Percentiles rank a stretch among this genome's conserved stretches.
phyloP scores from a whole-genome alignment of 2,329 filamentous ascomycete genomes.

The Tolypocladium tundrense region DNA sequence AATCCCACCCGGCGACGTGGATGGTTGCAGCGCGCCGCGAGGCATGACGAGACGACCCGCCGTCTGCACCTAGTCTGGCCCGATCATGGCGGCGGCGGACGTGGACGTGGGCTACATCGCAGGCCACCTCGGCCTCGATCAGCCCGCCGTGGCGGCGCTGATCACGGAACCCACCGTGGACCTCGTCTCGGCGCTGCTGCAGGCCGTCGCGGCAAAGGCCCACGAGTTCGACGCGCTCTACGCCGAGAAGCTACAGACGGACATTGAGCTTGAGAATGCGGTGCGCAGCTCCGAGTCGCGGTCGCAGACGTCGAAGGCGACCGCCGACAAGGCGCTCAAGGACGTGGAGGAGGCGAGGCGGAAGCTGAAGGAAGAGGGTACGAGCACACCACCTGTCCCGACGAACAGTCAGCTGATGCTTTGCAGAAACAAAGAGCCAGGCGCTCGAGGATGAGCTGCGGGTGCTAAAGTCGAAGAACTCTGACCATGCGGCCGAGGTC shows the following conservation, averaged over 20 bases:
- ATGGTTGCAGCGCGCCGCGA: constrained; percentile 1
- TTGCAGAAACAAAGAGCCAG: constrained; percentile 63
- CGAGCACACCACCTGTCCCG: neutral
- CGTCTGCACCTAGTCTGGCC: constrained; percentile 4
- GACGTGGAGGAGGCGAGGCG: constrained; percentile 74
- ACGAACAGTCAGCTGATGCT: neutral
- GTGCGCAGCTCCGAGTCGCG: constrained; percentile 76
- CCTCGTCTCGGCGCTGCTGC: constrained; percentile 64
- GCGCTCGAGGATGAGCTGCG: constrained; percentile 74
- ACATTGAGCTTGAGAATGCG: constrained; percentile 88
- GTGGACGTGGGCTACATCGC: constrained; percentile 66
- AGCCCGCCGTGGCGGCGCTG: constrained; percentile 50
- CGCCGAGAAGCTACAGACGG: constrained; percentile 77
- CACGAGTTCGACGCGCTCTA: constrained; percentile 73
- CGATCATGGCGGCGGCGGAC: constrained; percentile 29
- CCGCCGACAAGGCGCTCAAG: constrained; percentile 71
- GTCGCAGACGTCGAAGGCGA: constrained; percentile 69
- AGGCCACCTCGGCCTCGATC: constrained; percentile 58
- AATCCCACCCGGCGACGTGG: neutral
- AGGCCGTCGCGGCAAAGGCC: constrained; percentile 66
- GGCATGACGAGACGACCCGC: constrained; percentile 6
- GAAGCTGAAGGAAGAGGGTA: constrained; percentile 77
- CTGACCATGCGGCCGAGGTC: constrained; percentile 64
- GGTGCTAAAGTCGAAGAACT: constrained; percentile 62
- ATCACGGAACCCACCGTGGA: constrained; percentile 64